These are phyloP conservation scores for Pharus latifolius DNA, from an alignment of 176 grass and related monocot species.

Conservation along the genomic window DNA sequence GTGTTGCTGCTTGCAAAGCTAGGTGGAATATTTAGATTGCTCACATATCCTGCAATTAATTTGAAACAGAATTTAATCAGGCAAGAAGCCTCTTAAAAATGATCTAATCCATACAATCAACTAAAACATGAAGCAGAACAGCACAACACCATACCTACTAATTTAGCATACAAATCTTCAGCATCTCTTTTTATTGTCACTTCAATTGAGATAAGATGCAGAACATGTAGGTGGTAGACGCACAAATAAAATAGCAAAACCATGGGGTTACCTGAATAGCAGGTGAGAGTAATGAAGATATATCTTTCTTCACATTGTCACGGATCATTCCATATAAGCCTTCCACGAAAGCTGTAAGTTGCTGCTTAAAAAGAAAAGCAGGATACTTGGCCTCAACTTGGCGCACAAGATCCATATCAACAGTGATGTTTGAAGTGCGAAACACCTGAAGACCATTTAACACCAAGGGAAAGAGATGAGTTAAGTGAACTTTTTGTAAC, in stretches of 20 bases:
- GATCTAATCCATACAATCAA: too few species aligned
- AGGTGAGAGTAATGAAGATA: constrained; percentile 59
- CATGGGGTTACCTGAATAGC: constrained; percentile 60
- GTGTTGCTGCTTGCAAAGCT: too few species aligned
- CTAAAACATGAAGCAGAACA: too few species aligned
- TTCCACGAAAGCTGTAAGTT: constrained; percentile 89
- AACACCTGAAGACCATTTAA: constrained; percentile 55
- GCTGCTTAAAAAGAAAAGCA: constrained; percentile 98
- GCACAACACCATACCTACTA: too few species aligned
- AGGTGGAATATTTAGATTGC: too few species aligned
- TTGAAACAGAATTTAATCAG: too few species aligned
- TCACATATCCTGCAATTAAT: too few species aligned
- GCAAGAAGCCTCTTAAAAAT: too few species aligned
- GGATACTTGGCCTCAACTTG: constrained; percentile 88
- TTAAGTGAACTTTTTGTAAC: too few species aligned
- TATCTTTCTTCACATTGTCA: constrained; percentile 78
- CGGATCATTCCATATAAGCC: constrained; percentile 69
- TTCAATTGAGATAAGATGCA: constrained; percentile 3
- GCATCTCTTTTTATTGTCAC: not conserved
- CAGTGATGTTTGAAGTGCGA: constrained; percentile 59
- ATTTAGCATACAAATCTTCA: too few species aligned
- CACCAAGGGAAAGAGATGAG: not conserved
- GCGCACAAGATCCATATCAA: constrained; percentile 50
- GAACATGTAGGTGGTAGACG: not conserved
- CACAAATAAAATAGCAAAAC: too few species aligned